Conservation (phyloP, 192 early-diverging fungal genomes). For the Backusella liffmaniae region DNA sequence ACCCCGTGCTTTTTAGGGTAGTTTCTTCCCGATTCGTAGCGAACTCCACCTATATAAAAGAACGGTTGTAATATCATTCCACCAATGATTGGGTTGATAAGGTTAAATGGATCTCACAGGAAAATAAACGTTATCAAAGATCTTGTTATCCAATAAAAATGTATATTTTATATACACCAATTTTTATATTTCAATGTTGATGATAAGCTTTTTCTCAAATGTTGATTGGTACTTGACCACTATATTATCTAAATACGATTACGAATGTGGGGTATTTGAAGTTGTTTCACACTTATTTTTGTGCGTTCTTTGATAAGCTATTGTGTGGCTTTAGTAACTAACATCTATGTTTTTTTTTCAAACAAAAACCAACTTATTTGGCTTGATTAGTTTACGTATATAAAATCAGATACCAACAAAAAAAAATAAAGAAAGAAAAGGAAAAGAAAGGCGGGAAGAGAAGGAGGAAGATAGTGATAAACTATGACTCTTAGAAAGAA, state of each 20-base stretch:
- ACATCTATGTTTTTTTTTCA: not conserved
- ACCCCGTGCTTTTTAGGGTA: conserved; percentile 8
- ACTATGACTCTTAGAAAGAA: not conserved
- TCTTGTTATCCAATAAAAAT: conserved; percentile 1
- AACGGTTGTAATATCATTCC: not conserved
- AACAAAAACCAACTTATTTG: not conserved
- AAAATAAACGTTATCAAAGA: conserved; percentile 2
- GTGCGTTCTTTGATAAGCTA: not conserved
- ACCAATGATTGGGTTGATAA: not conserved
- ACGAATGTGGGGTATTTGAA: conserved; percentile 5
- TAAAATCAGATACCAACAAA: not conserved
- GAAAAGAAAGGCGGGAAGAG: not conserved
- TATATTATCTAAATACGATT: not conserved
- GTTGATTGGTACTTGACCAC: not conserved
- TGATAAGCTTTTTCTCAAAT: not conserved
- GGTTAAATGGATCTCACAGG: conserved; percentile 2
- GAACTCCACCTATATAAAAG: not conserved
- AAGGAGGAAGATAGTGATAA: not conserved
- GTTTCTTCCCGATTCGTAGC: conserved; percentile 5
- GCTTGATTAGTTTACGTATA: not conserved
- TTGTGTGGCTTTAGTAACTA: not conserved
- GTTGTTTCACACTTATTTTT: not conserved
- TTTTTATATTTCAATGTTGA: not conserved
- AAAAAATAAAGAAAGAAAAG: not conserved
- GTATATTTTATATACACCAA: not conserved